Percentiles rank a stretch among this genome's conserved stretches.
phyloP scores from a whole-genome alignment of 139 green algal genomes.

The Gonium pectorale region DNA sequence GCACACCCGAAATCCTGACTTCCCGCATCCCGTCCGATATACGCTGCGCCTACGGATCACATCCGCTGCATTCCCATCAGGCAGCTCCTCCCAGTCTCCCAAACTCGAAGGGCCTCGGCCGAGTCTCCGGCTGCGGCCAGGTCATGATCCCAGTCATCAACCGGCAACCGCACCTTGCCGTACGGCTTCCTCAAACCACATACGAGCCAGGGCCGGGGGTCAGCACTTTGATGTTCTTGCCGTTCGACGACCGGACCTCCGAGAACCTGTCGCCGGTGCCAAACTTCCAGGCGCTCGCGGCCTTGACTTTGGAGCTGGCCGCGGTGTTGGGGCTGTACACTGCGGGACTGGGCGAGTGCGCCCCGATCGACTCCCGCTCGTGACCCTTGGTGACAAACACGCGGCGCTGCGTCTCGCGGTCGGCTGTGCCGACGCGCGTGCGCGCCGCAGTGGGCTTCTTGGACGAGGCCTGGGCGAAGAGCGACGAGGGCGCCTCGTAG shows the following conservation, averaged over 20 bases:
- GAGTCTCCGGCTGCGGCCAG: no score
- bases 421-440: constrained; percentile 47
- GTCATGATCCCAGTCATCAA: no score
- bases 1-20: no score
- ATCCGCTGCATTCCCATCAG: no score
- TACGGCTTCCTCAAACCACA: constrained; percentile 49
- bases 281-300: constrained; percentile 31
- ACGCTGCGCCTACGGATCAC: no score
- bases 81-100: no score
- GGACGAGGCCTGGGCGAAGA: constrained; percentile 41
- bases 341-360: constrained; percentile 58
- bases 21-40: no score
- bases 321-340: constrained; percentile 37
- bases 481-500: constrained; percentile 48
- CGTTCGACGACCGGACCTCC: constrained; percentile 49
- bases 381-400: constrained; percentile 47
- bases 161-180: no score
- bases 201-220: constrained; percentile 55
- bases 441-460: constrained; percentile 40
- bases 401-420: constrained; percentile 16
- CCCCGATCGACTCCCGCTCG: constrained; percentile 50
- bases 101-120: no score
- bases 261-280: constrained; percentile 59
- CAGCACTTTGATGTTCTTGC: constrained; percentile 40
- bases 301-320: background rate